Evolutionary conservation across 75 land plant species (phyloP).

Genomic region (Selaginella moellendorffii): DNA sequence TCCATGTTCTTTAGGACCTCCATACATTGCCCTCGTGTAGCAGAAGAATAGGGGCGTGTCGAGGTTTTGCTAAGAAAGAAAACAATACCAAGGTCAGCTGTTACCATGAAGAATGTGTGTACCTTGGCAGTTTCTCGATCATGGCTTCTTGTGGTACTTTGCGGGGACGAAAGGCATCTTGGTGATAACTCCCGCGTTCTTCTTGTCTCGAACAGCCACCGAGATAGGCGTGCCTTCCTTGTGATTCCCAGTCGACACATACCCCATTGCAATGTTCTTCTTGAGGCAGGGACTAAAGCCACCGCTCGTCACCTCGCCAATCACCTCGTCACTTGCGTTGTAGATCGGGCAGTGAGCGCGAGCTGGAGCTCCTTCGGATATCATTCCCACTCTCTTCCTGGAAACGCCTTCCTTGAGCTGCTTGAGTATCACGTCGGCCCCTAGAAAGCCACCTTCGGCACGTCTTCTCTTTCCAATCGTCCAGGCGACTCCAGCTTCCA

Average conservation of each 20-base stretch:
- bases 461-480: slow-evolving; percentile 97
- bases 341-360: slow-evolving; percentile 74
- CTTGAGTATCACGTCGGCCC: slow-evolving; percentile 74
- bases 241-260: slow-evolving; percentile 71
- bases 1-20: no score
- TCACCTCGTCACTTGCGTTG: slow-evolving; percentile 32
- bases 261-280: slow-evolving; percentile 97
- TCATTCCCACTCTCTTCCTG: slow-evolving; percentile 65
- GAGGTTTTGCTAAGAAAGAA: no score
- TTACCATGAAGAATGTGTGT: no score
- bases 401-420: slow-evolving; percentile 69
- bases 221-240: slow-evolving; percentile 73
- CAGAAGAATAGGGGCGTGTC: no score
- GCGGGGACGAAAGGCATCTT: slow-evolving; percentile 96
- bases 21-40: no score
- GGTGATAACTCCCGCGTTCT: slow-evolving; percentile 54
- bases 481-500: slow-evolving; percentile 94
- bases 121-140: no score
- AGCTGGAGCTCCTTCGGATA: slow-evolving; percentile 78
- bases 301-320: slow-evolving; percentile 95
- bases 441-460: slow-evolving; percentile 83
- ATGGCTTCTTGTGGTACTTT: slow-evolving; percentile 66
- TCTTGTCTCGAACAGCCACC: slow-evolving; percentile 61
- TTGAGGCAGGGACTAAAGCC: slow-evolving; percentile 96
- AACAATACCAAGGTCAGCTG: no score